These are phyloP conservation scores for Serendipita sp. DNA, from an alignment of 768 basidiomycete species.

Conservation along the genomic window DNA sequence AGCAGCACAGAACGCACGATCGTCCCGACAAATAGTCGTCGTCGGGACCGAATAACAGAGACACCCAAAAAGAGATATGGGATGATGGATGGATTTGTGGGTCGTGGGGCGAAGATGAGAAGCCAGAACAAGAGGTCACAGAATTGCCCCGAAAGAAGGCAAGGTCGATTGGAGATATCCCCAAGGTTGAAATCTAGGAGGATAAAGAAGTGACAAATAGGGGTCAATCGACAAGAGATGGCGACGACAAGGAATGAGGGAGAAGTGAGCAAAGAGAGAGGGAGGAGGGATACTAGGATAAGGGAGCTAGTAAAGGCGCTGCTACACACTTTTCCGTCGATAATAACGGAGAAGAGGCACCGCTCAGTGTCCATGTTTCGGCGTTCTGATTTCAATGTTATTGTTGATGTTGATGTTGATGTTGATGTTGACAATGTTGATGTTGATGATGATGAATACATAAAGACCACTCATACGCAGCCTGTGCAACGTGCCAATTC, in stretches of 20 bases:
- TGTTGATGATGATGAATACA: neutral
- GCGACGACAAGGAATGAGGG: neutral
- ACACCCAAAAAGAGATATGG: too few species aligned
- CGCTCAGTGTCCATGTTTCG: neutral
- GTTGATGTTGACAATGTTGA: neutral
- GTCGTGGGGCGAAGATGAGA: too few species aligned
- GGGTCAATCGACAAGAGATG: neutral
- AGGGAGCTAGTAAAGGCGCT: neutral
- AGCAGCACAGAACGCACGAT: neutral
- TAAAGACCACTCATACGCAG: neutral
- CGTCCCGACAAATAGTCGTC: too few species aligned
- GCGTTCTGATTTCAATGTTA: neutral
- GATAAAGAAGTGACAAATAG: neutral
- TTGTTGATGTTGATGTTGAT: neutral
- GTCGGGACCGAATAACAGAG: too few species aligned
- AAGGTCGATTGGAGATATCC: too few species aligned
- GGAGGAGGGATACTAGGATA: neutral
- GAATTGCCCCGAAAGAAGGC: too few species aligned
- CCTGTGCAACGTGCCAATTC: neutral
- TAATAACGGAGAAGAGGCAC: too few species aligned
- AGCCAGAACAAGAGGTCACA: too few species aligned
- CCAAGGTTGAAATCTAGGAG: too few species aligned
- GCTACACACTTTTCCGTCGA: too few species aligned
- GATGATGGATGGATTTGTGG: too few species aligned
- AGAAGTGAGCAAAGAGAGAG: neutral